Percentiles rank a stretch among this genome's conserved stretches.
Evolutionary conservation across 2,329 filamentous ascomycete species (phyloP).

Genomic region (Didymella pinodella): DNA sequence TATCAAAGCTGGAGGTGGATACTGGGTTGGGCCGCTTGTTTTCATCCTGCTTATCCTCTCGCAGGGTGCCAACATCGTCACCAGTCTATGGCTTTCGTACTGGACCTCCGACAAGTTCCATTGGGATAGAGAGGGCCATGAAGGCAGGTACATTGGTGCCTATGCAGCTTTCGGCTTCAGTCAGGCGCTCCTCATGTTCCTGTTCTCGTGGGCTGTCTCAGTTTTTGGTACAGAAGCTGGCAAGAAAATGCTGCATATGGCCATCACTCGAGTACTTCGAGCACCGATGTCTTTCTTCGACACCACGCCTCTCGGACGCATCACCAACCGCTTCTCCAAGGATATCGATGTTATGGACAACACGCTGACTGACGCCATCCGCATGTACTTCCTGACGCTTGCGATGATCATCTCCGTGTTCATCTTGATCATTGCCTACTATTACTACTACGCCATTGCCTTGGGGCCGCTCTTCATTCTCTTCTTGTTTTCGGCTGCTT

Average conservation of each 20-base stretch:
- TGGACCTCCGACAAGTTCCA: conserved; percentile 84
- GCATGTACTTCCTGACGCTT: conserved; percentile 90
- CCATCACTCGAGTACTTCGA: conserved; percentile 76
- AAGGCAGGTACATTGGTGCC: conserved; percentile 74
- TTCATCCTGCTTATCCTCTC: conserved; percentile 72
- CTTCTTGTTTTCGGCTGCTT: conserved; percentile 83
- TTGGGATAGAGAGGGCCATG: conserved; percentile 30
- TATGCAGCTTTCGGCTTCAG: conserved; percentile 25
- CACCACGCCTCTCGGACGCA: conserved; percentile 91
- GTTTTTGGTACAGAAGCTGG: conserved; percentile 82
- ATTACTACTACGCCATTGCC: conserved; percentile 83
- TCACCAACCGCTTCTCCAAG: conserved; percentile 94
- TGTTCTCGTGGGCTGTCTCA: conserved; percentile 80
- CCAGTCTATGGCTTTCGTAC: conserved; percentile 90
- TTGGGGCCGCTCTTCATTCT: conserved; percentile 74
- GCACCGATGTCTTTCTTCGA: conserved; percentile 92
- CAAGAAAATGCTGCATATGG: conserved; percentile 79
- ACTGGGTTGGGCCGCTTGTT: conserved; percentile 71
- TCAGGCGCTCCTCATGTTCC: conserved; percentile 65
- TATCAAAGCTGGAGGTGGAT: conserved; percentile 74
- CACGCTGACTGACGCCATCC: conserved; percentile 83
- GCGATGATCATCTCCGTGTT: conserved; percentile 71
- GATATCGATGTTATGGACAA: conserved; percentile 99
- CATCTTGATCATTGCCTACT: conserved; percentile 91
- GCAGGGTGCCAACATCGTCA: conserved; percentile 85